Conservation (phyloP, 2,329 filamentous ascomycete species). For the Aspergillus neoniger region DNA sequence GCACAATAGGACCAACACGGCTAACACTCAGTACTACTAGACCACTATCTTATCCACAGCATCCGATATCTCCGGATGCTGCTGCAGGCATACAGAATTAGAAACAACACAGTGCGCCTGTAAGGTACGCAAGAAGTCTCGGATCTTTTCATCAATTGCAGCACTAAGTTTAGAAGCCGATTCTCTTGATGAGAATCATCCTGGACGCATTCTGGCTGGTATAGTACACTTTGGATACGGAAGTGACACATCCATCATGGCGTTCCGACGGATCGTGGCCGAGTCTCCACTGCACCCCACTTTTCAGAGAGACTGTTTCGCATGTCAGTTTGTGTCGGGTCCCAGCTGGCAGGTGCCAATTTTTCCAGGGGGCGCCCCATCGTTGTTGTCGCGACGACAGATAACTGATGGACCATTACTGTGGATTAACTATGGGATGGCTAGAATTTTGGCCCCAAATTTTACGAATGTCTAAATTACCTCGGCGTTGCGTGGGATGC, state of each 20-base stretch:
- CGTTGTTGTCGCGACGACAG: background rate
- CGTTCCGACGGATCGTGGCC: constrained; percentile 1
- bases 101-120: background rate
- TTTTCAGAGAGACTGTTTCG: constrained; percentile 8
- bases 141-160: no score
- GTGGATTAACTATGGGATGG: background rate
- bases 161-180: no score
- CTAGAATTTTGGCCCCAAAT: background rate
- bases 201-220: no score
- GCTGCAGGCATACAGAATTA: background rate
- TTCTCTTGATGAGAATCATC: no score
- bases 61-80: background rate
- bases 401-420: background rate
- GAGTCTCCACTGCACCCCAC: constrained; percentile 1
- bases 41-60: background rate
- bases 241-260: background rate
- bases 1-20: background rate
- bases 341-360: constrained; percentile 7
- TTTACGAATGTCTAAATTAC: background rate
- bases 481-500: background rate
- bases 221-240: background rate
- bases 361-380: background rate
- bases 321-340: constrained; percentile 6
- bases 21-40: background rate
- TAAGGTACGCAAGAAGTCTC: background rate